These are phyloP conservation scores for Termitomyces titanicus DNA, from an alignment of 768 basidiomycete species.

Conservation along the genomic window DNA sequence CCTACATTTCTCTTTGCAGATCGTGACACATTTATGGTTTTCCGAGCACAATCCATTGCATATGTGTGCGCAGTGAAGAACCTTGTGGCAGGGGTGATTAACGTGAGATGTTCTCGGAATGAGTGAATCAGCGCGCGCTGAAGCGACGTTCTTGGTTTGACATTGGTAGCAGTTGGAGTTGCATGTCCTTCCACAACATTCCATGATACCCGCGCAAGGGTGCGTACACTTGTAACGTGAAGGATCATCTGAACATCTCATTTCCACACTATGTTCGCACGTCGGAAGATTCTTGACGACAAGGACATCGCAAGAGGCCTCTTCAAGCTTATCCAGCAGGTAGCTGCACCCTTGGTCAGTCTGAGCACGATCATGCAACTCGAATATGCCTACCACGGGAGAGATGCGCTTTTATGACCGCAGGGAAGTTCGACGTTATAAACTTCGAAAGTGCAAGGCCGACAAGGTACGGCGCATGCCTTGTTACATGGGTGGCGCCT, in stretches of 20 bases:
- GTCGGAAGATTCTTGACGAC: constrained; percentile 41
- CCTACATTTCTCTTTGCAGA: constrained; percentile 45
- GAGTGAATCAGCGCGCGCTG: neutral
- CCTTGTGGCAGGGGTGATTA: constrained; percentile 46
- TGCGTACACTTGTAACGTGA: constrained; percentile 32
- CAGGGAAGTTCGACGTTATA: constrained; percentile 50
- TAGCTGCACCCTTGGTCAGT: constrained; percentile 29
- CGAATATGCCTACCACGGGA: constrained; percentile 44
- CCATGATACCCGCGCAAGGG: constrained; percentile 40
- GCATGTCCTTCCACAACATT: constrained; percentile 54
- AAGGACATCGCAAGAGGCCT: constrained; percentile 37
- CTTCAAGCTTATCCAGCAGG: constrained; percentile 39
- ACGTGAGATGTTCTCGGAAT: constrained; percentile 33
- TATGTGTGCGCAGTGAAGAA: constrained; percentile 52
- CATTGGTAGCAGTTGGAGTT: constrained; percentile 46
- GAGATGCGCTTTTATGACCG: constrained; percentile 41
- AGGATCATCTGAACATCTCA: constrained; percentile 47
- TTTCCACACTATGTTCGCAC: constrained; percentile 50
- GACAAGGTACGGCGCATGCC: constrained; percentile 49
- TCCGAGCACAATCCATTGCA: constrained; percentile 48
- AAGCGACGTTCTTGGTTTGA: constrained; percentile 26
- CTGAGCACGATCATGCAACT: neutral
- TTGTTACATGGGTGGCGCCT: constrained; percentile 57
- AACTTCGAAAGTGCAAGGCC: constrained; percentile 46
- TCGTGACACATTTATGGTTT: constrained; percentile 43